Evolutionary conservation across 139 green algal species (phyloP).

Genomic region (Chlamydomonas sp.): DNA sequence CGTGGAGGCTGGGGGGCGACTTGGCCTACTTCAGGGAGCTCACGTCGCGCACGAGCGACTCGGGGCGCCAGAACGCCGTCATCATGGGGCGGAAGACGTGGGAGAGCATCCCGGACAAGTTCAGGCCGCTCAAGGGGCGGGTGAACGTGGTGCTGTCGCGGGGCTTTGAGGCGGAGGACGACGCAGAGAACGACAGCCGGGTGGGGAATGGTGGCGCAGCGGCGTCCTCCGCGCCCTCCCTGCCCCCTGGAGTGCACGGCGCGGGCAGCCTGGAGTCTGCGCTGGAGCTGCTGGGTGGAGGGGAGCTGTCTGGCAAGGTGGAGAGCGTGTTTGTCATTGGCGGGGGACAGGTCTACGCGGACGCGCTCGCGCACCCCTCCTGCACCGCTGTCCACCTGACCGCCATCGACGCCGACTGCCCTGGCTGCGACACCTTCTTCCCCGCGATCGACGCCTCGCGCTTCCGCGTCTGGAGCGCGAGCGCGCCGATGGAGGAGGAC

Average conservation of each 20-base stretch:
- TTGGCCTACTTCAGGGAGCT: conserved; percentile 92
- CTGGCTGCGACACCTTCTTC: conserved; percentile 92
- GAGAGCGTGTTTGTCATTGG: conserved; percentile 95
- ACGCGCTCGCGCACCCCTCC: conserved; percentile 57
- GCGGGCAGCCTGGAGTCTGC: conserved; percentile 63
- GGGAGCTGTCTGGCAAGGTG: conserved; percentile 34
- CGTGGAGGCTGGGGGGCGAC: conserved; percentile 69
- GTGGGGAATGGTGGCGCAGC: not conserved
- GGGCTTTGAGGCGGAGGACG: not conserved
- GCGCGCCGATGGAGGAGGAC: conserved; percentile 28
- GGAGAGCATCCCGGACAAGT: conserved; percentile 89
- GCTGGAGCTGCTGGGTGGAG: conserved; percentile 50
- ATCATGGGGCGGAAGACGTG: conserved; percentile 98
- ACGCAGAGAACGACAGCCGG: conserved; percentile 16
- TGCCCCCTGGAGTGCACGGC: conserved; percentile 42
- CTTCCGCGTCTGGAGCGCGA: conserved; percentile 69
- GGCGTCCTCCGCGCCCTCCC: not conserved
- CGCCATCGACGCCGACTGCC: conserved; percentile 51
- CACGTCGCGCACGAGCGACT: conserved; percentile 52
- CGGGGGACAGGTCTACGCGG: conserved; percentile 68
- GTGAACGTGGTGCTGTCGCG: conserved; percentile 93
- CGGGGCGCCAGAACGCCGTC: conserved; percentile 78
- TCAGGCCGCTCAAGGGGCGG: conserved; percentile 78
- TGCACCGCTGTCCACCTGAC: conserved; percentile 79
- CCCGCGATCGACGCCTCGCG: conserved; percentile 47